Evolutionary conservation across 345 rosid genomes (phyloP).

Genomic region (Moringa oleifera): DNA sequence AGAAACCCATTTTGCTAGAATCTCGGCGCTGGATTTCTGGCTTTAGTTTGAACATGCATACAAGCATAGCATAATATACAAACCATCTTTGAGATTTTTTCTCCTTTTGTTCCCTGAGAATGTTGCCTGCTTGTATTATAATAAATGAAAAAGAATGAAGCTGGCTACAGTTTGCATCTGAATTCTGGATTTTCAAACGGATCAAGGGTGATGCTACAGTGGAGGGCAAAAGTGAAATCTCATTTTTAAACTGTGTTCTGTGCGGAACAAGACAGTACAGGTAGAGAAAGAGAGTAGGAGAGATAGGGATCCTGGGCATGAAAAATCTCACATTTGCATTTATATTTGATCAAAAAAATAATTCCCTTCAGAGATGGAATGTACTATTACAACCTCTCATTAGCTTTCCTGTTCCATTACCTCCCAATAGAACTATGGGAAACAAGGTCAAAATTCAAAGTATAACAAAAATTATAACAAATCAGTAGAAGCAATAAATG

Average conservation of each 20-base stretch:
- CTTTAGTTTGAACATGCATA: neutral
- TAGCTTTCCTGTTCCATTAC: neutral
- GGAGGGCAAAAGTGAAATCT: too few relatives aligned
- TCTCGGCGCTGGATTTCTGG: neutral
- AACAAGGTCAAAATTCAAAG: conserved; percentile 19
- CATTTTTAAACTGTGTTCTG: too few relatives aligned
- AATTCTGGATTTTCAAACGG: too few relatives aligned
- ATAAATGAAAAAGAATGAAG: neutral
- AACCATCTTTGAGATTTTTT: neutral
- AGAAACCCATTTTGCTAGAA: neutral
- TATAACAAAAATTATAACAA: conserved; percentile 8
- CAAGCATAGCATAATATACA: neutral
- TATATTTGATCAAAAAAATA: too few relatives aligned
- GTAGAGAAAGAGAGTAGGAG: too few relatives aligned
- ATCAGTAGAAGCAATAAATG: conserved; percentile 17
- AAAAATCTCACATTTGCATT: too few relatives aligned
- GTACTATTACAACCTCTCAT: neutral
- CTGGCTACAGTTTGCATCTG: neutral
- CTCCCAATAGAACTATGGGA: neutral
- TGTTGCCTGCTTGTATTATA: too few relatives aligned
- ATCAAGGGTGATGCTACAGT: too few relatives aligned
- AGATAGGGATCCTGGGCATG: too few relatives aligned
- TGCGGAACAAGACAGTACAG: too few relatives aligned
- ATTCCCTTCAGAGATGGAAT: too few relatives aligned
- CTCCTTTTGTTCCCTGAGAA: too few relatives aligned